Percentiles rank a stretch among this genome's conserved stretches.
Conservation (phyloP, 768 basidiomycete genomes). For the Rossbeevera mucosa region DNA sequence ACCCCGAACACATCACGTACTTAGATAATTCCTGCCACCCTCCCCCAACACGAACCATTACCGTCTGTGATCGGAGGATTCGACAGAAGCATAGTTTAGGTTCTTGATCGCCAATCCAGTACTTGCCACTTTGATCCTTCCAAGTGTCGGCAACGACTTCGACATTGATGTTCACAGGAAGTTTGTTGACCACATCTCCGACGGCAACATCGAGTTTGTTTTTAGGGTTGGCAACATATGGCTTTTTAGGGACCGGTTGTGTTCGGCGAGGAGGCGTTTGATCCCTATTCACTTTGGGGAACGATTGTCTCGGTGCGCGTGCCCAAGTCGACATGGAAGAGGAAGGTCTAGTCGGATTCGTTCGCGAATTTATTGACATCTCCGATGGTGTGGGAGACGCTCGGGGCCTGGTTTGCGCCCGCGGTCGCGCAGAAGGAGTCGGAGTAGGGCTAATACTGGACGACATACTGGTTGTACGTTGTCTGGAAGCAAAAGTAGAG, state of each 20-base stretch:
- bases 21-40: slow-evolving; percentile 91
- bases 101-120: slow-evolving; percentile 93
- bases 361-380: slow-evolving; percentile 47
- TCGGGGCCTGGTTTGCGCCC: slow-evolving; percentile 42
- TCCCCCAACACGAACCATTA: slow-evolving; percentile 95
- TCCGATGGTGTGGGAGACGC: slow-evolving; percentile 65
- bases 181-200: slow-evolving; percentile 84
- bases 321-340: slow-evolving; percentile 60
- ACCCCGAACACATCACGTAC: slow-evolving; percentile 41
- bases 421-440: slow-evolving; percentile 34
- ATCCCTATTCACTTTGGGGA: slow-evolving; percentile 40
- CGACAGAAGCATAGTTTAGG: slow-evolving; percentile 89
- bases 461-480: slow-evolving; percentile 65
- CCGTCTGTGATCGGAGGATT: slow-evolving; percentile 84
- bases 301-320: slow-evolving; percentile 61
- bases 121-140: slow-evolving; percentile 91
- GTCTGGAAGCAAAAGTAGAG: slow-evolving; percentile 80
- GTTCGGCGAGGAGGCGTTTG: slow-evolving; percentile 47
- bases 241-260: slow-evolving; percentile 44
- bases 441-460: slow-evolving; percentile 37
- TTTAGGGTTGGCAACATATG: slow-evolving; percentile 84
- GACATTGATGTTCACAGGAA: slow-evolving; percentile 79
- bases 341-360: slow-evolving; percentile 39
- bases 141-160: slow-evolving; percentile 80
- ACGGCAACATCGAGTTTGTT: slow-evolving; percentile 91